Evolutionary conservation across 495 filamentous ascomycete genomes (phyloP).

Genomic region (Thermothielavioides terrestris): DNA sequence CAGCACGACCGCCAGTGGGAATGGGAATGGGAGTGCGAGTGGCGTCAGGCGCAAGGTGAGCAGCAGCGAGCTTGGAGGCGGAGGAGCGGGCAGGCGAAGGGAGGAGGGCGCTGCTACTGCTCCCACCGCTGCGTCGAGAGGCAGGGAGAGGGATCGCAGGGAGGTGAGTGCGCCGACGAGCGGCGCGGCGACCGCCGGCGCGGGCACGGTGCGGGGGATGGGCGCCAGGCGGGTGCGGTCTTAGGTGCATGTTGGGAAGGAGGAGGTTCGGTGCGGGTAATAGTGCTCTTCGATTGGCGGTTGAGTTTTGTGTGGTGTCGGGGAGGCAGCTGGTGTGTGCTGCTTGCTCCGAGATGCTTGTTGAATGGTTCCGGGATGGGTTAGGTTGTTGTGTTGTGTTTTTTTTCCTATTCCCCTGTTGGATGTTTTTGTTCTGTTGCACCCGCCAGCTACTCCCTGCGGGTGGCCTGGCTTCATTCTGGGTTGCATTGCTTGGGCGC

Average conservation of each 20-base stretch:
- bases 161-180: constrained; percentile 1
- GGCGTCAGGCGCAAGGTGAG: constrained; percentile 1
- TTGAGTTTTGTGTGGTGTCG: background rate
- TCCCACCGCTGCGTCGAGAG: background rate
- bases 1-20: background rate
- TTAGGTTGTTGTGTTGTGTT: too few relatives aligned
- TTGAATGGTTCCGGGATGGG: too few relatives aligned
- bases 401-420: too few relatives aligned
- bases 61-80: background rate
- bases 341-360: too few relatives aligned
- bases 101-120: background rate
- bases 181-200: background rate
- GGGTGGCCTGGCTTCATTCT: too few relatives aligned
- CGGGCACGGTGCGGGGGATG: background rate
- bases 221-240: background rate
- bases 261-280: too few relatives aligned
- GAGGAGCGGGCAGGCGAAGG: background rate
- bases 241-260: background rate
- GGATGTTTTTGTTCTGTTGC: too few relatives aligned
- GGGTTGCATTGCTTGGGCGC: too few relatives aligned
- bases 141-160: background rate
- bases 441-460: too few relatives aligned
- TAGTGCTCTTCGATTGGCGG: too few relatives aligned
- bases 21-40: background rate
- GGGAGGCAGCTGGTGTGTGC: too few relatives aligned